phyloP scores from a whole-genome alignment of 2,329 filamentous ascomycete genomes.

The Cladosporium colombiae region DNA sequence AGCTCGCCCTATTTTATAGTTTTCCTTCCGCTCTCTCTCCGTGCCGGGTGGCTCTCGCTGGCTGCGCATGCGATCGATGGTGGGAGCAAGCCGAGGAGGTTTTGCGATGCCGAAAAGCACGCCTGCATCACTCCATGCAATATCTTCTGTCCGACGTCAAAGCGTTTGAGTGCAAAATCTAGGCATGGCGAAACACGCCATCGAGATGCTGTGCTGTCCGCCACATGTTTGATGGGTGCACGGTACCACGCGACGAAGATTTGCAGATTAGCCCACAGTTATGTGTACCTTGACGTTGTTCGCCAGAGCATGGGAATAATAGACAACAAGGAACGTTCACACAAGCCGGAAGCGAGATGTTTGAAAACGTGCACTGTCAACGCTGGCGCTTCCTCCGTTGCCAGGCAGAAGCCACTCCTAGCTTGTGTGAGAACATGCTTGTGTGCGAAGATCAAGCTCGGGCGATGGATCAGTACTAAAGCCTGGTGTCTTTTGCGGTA shows the following conservation, averaged over 20 bases:
- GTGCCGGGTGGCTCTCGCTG: background rate
- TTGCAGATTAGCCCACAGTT: no score
- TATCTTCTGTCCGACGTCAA: background rate
- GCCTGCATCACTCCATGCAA: background rate
- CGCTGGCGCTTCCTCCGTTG: no score
- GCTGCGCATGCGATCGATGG: background rate
- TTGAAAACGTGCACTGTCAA: background rate
- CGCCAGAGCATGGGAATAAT: background rate
- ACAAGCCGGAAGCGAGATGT: background rate
- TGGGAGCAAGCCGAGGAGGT: background rate
- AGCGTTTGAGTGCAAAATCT: background rate
- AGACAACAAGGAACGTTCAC: background rate
- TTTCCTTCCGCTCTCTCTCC: background rate
- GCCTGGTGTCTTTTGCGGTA: background rate
- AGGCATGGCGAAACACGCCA: background rate
- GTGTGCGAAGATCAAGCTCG: background rate
- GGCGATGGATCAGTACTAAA: background rate
- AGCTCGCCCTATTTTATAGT: background rate
- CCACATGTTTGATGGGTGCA: background rate
- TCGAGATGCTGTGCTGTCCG: background rate
- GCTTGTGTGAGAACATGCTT: background rate
- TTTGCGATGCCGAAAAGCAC: background rate
- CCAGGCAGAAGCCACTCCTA: background rate
- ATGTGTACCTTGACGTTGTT: background rate
- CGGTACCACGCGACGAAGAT: background rate